These are phyloP conservation scores for Diaporthe eres DNA, from an alignment of 2,329 filamentous ascomycete species.

Conservation along the genomic window DNA sequence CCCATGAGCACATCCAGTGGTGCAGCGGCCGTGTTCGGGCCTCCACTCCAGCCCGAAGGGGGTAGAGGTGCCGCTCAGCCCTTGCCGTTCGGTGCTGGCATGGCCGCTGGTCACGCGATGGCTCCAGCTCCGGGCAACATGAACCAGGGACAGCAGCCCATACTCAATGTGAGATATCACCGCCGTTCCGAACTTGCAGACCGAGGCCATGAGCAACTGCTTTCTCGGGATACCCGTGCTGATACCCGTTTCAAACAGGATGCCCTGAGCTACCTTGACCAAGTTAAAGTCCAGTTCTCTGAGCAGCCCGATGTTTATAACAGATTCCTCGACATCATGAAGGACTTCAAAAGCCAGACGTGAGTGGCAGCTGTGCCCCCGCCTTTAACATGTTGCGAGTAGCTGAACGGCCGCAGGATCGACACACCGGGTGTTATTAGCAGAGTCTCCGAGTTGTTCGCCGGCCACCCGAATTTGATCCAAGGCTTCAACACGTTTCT, in stretches of 20 bases:
- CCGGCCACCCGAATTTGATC: conserved; percentile 93
- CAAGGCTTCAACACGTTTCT: conserved; percentile 99
- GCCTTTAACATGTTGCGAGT: background rate
- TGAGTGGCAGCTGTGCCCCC: conserved; percentile 61
- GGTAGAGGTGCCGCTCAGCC: conserved; percentile 73
- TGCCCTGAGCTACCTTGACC: conserved; percentile 95
- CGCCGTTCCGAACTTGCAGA: conserved; percentile 23
- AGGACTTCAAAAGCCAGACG: conserved; percentile 99
- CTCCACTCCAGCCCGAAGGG: conserved; percentile 74
- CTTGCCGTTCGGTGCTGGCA: conserved; percentile 63
- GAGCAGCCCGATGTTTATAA: conserved; percentile 99
- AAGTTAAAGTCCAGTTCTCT: conserved; percentile 98
- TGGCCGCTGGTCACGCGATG: conserved; percentile 55
- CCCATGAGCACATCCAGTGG: conserved; percentile 72
- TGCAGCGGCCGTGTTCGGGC: conserved; percentile 77
- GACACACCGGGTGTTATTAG: conserved; percentile 98
- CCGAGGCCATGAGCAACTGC: conserved; percentile 31
- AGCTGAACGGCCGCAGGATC: conserved; percentile 70
- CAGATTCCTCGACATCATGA: conserved; percentile 98
- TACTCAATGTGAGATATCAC: conserved; percentile 74
- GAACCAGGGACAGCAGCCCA: conserved; percentile 86
- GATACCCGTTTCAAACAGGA: conserved; percentile 57
- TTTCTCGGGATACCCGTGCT: conserved; percentile 42
- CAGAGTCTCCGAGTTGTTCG: conserved; percentile 94
- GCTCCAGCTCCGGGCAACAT: conserved; percentile 67